Conservation (phyloP, 305 asterid genomes). For the Fraxinus platypoda region DNA sequence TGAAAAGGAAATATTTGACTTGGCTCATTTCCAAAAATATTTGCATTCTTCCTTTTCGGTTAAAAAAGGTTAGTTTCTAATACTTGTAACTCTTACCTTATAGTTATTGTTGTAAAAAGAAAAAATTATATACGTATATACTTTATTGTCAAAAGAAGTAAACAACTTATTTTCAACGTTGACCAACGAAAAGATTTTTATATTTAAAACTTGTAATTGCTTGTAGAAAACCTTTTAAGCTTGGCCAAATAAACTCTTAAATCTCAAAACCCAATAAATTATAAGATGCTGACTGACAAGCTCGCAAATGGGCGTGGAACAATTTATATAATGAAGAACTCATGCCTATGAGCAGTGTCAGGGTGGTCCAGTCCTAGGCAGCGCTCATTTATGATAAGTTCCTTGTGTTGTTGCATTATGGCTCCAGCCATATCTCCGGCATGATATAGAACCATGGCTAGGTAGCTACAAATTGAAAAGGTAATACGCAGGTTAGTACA, state of each 20-base stretch:
- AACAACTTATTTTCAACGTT: too few species aligned
- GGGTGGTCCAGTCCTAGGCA: constrained; percentile 98
- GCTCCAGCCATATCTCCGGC: constrained; percentile 99
- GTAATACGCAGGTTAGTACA: neutral
- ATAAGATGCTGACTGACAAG: neutral
- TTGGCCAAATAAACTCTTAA: neutral
- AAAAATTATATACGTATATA: too few species aligned
- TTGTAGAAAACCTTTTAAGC: neutral
- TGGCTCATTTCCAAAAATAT: too few species aligned
- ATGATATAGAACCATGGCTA: constrained; percentile 95
- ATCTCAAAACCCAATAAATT: neutral
- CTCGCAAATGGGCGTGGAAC: neutral
- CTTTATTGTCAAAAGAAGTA: too few species aligned
- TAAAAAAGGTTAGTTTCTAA: too few species aligned
- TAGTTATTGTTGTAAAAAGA: too few species aligned
- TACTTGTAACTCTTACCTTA: too few species aligned
- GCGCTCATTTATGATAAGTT: constrained; percentile 90
- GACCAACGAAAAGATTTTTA: too few species aligned
- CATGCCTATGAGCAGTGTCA: constrained; percentile 94
- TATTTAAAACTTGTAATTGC: neutral
- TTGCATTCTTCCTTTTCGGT: too few species aligned
- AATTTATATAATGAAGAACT: constrained; percentile 7
- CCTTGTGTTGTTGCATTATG: constrained; percentile 94
- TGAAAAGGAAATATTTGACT: too few species aligned
- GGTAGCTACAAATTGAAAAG: constrained; percentile 48